Conservation (phyloP, 2,329 filamentous ascomycete species). For the Davidsoniella neocaledoniae region DNA sequence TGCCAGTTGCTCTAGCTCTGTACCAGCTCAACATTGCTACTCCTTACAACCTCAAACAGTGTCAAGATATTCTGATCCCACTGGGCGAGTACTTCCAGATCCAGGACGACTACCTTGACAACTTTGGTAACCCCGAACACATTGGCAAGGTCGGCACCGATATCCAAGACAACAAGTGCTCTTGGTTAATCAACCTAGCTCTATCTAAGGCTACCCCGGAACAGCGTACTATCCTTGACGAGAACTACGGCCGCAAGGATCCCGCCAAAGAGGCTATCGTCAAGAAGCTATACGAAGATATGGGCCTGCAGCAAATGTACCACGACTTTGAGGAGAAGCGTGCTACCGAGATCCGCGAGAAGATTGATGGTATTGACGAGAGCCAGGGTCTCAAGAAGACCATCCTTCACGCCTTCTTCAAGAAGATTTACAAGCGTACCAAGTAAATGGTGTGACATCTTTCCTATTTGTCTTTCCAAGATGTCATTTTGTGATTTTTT, state of each 20-base stretch:
- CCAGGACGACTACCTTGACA: constrained; percentile 97
- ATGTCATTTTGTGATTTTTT: no score
- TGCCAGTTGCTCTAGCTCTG: constrained; percentile 82
- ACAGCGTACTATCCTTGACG: constrained; percentile 74
- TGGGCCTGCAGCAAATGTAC: constrained; percentile 71
- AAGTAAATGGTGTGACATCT: constrained; percentile 40
- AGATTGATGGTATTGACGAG: constrained; percentile 73
- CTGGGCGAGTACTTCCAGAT: constrained; percentile 99
- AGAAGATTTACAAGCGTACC: constrained; percentile 96
- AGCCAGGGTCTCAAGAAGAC: constrained; percentile 74
- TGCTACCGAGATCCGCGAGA: constrained; percentile 56
- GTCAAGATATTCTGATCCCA: constrained; percentile 83
- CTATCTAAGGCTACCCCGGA: constrained; percentile 63
- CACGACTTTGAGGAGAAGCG: constrained; percentile 77
- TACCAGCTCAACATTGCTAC: constrained; percentile 74
- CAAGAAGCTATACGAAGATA: constrained; percentile 76
- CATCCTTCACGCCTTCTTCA: constrained; percentile 76
- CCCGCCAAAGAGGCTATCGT: constrained; percentile 63
- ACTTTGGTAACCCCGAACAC: constrained; percentile 79
- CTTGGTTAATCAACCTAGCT: constrained; percentile 93
- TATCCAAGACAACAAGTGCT: constrained; percentile 99
- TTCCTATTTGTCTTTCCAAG: no score
- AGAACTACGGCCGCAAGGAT: constrained; percentile 91
- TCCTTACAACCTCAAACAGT: constrained; percentile 72
- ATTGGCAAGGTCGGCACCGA: constrained; percentile 99